Base-by-base conservation (phyloP, 352 stramenopile genomes). In the Sclerospora graminicola region DNA sequence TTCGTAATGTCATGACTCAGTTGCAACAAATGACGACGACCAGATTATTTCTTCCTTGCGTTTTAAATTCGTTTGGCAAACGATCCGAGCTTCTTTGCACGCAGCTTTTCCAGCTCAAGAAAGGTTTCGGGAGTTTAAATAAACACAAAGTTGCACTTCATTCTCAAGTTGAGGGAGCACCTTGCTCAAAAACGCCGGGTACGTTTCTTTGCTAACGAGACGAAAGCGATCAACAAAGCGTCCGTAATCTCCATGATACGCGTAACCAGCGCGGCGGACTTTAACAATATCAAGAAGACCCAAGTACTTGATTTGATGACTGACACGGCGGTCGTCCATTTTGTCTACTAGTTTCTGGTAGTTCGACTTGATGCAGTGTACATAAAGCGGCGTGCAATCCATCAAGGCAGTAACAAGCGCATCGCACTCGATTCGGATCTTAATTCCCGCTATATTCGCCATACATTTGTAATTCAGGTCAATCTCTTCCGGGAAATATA, bases 351-450 rank as follows among this genome's bases (percentile, higher is more conserved):
- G 68, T 36, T 95, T 95, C 31, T 91, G 68, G 49, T 95, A 84
- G 46, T 96, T 96, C 3, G 80, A 89, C 54, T 96, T 95, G 45
- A 96, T 93, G 45, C 82, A 94, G n/a, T 82, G 81, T 33, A 95
- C 82, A 36, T 96, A 95, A 42, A 93, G 81, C 48, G 84, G 86
- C 14, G 86, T 88, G 56, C 86, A 95, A 43, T 91, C 76, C 75
- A 94, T 92, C 18, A 96, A 52, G 8, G 74, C 77, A 0, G 66
- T 76, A 15, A 96, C 84, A 24, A 96, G 77, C 20, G 78, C 82
- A 41, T 90, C 71, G 30, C 84, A 94, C 37, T 96, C 82, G 8
- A 77, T 91, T 19, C 82, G 72, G 24, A 93, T 93, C 35, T 84
- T 84, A 41, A 80, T 84, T 20, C 79, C 78, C 0, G 74, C 82